phyloP scores from a whole-genome alignment of 768 basidiomycete genomes.

The Auriculariales sp. region DNA sequence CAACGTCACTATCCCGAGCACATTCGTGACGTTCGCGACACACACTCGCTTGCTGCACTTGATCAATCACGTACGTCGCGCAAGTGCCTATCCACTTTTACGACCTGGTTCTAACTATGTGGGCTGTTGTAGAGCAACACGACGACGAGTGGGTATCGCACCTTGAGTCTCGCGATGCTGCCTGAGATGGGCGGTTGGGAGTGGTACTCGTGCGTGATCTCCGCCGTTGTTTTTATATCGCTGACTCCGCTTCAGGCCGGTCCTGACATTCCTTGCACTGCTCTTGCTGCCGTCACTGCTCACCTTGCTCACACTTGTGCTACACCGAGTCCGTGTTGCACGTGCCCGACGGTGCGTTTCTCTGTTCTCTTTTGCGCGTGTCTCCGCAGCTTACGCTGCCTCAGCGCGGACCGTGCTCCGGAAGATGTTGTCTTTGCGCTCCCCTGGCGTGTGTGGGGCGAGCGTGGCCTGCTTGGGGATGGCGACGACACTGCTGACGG shows the following conservation, averaged over 20 bases:
- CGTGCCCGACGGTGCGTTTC: slow-evolving; percentile 27
- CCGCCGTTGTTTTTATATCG: slow-evolving; percentile 2
- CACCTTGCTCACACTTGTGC: slow-evolving; percentile 76
- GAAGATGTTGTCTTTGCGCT: slow-evolving; percentile 64
- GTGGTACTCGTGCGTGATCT: slow-evolving; percentile 68
- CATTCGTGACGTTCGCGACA: slow-evolving; percentile 77
- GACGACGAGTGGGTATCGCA: slow-evolving; percentile 61
- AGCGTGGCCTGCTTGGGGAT: slow-evolving; percentile 11
- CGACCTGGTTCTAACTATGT: too few species aligned
- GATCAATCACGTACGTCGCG: too few species aligned
- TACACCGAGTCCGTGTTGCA: slow-evolving; percentile 76
- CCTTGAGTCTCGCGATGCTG: slow-evolving; percentile 61
- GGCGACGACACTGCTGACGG: too few species aligned
- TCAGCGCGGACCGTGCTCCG: slow-evolving; percentile 69
- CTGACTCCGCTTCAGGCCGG: slow-evolving; percentile 37
- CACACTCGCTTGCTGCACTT: slow-evolving; percentile 57
- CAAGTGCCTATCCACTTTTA: too few species aligned
- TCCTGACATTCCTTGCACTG: slow-evolving; percentile 75
- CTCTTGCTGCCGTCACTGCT: slow-evolving; percentile 81
- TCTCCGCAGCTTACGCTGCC: too few species aligned
- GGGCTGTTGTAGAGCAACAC: slow-evolving; percentile 63
- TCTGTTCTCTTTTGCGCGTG: neutral
- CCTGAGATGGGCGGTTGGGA: slow-evolving; percentile 78
- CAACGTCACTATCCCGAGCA: slow-evolving; percentile 71
- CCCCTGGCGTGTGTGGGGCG: slow-evolving; percentile 76